Percentiles rank a stretch among this genome's conserved stretches.
These are phyloP conservation scores for Leucocoprinus birnbaumii DNA, from an alignment of 768 basidiomycete genomes.

Conservation along the genomic window DNA sequence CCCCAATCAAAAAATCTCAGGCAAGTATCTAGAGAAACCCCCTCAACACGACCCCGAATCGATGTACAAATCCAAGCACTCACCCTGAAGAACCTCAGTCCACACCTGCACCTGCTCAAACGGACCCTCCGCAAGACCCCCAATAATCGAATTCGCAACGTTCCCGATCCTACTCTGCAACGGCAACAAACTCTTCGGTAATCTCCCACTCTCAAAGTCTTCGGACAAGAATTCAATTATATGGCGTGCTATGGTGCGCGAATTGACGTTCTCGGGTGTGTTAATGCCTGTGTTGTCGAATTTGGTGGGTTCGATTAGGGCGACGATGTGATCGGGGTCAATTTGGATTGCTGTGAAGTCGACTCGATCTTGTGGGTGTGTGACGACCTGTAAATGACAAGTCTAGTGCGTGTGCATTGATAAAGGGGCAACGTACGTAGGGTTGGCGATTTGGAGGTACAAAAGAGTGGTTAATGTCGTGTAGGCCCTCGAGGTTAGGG, in stretches of 20 bases:
- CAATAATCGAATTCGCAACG: conserved; percentile 48
- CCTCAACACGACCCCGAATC: too few relatives aligned
- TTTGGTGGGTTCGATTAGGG: conserved; percentile 34
- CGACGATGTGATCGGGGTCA: conserved; percentile 46
- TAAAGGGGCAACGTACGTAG: conserved; percentile 24
- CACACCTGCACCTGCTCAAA: conserved; percentile 48
- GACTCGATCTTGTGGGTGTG: conserved; percentile 40
- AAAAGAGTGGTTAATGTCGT: conserved; percentile 45
- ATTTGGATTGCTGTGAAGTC: conserved; percentile 42
- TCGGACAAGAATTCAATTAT: conserved; percentile 40
- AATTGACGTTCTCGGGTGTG: conserved; percentile 41
- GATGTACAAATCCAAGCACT: too few relatives aligned
- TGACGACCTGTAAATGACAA: conserved; percentile 30
- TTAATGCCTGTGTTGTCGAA: conserved; percentile 46
- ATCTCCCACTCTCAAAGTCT: conserved; percentile 37
- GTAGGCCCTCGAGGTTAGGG: conserved; percentile 43
- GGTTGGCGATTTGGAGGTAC: conserved; percentile 41
- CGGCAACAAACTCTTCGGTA: conserved; percentile 39
- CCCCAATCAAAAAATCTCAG: conserved; percentile 45
- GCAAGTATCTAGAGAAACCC: conserved; percentile 30
- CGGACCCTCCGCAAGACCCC: conserved; percentile 43
- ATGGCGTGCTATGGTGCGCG: conserved; percentile 37
- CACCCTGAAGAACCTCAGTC: conserved; percentile 46
- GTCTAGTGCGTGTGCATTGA: too few relatives aligned
- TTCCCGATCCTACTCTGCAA: conserved; percentile 48